Evolutionary conservation across 2,329 filamentous ascomycete species (phyloP), one percentile per base, ranked within the genome.

Genomic region (Cladosporium sp.): DNA sequence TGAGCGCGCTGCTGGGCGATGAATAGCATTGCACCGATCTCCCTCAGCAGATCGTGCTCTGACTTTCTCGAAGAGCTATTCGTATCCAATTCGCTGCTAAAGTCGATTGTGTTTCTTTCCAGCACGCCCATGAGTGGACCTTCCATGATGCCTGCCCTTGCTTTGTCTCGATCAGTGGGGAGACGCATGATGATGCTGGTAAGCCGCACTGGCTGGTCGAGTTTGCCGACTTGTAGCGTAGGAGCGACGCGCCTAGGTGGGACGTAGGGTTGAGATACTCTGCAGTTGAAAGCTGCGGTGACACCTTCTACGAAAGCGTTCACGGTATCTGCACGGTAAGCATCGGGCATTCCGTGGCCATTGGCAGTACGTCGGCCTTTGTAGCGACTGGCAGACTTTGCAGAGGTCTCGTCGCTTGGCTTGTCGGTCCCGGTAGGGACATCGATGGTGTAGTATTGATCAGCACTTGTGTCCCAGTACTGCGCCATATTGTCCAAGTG

Each of bases 381-480:
- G 69, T 87, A 87, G 58, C 65, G 63, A 12, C 63, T 25, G 25
- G 39, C 34, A 8, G 20, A 20, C n/a, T 39, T 51, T 17, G 48
- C 39, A 17, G 20, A 32, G 20, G 28, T 34, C 1, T 9, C n/a
- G 3, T 42, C n/a, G 6, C 15, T 22, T 20, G 50, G 24, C n/a
- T 10, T 17, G 1, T 25, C 15, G 24, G 50, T n/a, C 20, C 34
- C n/a, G 13, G 15, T 17, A 24, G 64, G 58, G 51, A 61, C 52
- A 17, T 62, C 62, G 5, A 70, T 66, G 17, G 71, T 67, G 40
- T 77, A 77, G 66, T 84, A 84, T 28, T 83, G 70, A 62, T 87
- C 84, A 48, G 80, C 66, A 58, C 78, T 83, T 37, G 74, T 75
- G 65, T 87, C 84, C 83, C 84, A 87, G 65, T 84, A 86, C 61